Base-by-base conservation (phyloP, 1,284 basidiomycete genomes). In the Ustilago crameri region DNA sequence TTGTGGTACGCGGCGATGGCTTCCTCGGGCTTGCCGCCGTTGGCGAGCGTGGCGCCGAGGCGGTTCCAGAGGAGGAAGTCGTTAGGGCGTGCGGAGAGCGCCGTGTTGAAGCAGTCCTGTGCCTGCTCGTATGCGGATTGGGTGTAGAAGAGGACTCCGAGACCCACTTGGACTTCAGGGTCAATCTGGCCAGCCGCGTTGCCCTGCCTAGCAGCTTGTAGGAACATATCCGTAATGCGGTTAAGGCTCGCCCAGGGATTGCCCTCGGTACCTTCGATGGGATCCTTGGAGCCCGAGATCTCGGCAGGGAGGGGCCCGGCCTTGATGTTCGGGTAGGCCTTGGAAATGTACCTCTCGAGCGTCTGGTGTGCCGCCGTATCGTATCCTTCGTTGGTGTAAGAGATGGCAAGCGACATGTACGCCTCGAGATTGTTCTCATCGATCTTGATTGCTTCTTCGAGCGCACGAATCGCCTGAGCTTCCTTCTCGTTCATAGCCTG, bases 51-150 rank as follows among this genome's bases (percentile, higher is more conserved):
- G 1, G 95, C 97, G 3, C 96, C 96, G 5, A 97, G 86, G 50
- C 96, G 87, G 84, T 99, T 99, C 96, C 96, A 99, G 9, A 98
- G 85, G 14, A 95, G 85, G 83, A 94, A 98, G 84, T 99, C 96
- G 89, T 91, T 82, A 3, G 95, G 95, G 20, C 91, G 87, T 52
- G 89, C 88, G 40, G 88, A 87, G 38, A 98, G 85, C 0, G 95
- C 95, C 34, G 90, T 88, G 68, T 91, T 90, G 84, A 97, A 98
- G 83, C 95, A 98, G 80, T 95, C 93, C 76, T 90, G 90, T 1
- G 92, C 92, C 45, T 89, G 88, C 44, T 91, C 90, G 74, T 91
- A 94, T 70, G 91, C 89, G 20, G 85, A 86, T 81, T 90, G 89
- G 55, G 90, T 92, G 84, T 98, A 99, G 84, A 94, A 97, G 53